Base-by-base conservation (phyloP, 140 eudicot genomes). In the Senecio squalidus region DNA sequence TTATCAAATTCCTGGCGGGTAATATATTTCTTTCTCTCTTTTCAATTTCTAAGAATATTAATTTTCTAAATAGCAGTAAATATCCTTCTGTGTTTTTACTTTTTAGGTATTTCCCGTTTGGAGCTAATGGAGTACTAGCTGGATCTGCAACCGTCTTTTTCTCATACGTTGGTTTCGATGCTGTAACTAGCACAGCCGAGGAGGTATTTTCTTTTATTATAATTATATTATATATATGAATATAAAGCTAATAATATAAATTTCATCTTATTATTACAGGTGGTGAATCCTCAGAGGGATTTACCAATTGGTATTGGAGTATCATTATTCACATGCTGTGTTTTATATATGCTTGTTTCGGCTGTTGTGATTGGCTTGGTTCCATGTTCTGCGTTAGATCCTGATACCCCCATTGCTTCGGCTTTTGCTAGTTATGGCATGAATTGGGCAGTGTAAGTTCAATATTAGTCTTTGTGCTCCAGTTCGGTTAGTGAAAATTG, bases 141-240 rank as follows among this genome's bases (percentile, higher is more conserved):
- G 90, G 90, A 8, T 78, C 90, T 59, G 85, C 90, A 11, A 77
- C 90, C 1, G 82, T 76, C 25, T 82, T 82, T 58, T 82, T 78
- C 78, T 79, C 90, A 25, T 82, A 78, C 39, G 82, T 82, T 18
- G 98, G 98, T 36, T 90, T 90, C 65, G 98, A 90, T 83, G 79
- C 94, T 22, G 98, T 90, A 27, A 84, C 98, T 56, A 86, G 95
- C 71, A 80, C 95, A 52, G 98, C 95, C 0, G 98, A 90, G 70
- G 98, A 90, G 94, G 98, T 86, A 66, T 25, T 26, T 3, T 13
- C 21, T 43, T 13, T n/a, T n/a, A n/a, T n/a, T n/a, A n/a, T n/a
- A n/a, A n/a, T n/a, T n/a, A n/a, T n/a, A n/a, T n/a, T n/a, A n/a
- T n/a, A n/a, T n/a, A 27, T n/a, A 18, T 18, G 26, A 3, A 3